Evolutionary conservation across 495 filamentous ascomycete species (phyloP).

Genomic region (Daldinia loculata): DNA sequence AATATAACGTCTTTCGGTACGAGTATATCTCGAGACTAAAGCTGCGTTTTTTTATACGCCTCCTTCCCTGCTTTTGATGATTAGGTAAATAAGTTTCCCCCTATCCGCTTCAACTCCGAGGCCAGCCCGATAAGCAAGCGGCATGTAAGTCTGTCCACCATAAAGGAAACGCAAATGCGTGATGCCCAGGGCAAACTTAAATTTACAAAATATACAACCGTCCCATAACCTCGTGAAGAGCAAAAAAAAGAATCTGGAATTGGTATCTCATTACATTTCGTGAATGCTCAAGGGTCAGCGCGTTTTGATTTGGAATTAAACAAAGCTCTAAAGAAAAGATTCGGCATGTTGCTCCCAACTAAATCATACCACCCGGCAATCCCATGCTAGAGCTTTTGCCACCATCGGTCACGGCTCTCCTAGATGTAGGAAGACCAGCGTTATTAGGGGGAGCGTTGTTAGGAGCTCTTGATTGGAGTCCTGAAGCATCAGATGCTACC

Average conservation of each 20-base stretch:
- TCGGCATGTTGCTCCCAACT: constrained; percentile 18
- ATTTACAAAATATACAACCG: constrained; percentile 44
- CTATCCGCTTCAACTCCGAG: constrained; percentile 44
- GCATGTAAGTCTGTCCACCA: constrained; percentile 27
- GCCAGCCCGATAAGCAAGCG: constrained; percentile 39
- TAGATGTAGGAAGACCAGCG: constrained; percentile 47
- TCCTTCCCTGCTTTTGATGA: constrained; percentile 16
- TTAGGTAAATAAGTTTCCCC: constrained; percentile 26
- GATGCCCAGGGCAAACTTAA: constrained; percentile 35
- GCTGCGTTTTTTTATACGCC: constrained; percentile 15
- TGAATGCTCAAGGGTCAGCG: constrained; percentile 37
- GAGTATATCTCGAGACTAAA: constrained; percentile 9
- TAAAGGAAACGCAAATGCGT: constrained; percentile 38
- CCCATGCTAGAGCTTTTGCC: constrained; percentile 46
- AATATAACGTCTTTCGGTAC: constrained; percentile 3
- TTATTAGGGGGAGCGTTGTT: constrained; percentile 49
- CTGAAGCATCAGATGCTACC: constrained; percentile 57
- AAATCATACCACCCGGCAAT: constrained; percentile 59
- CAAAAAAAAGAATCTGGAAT: constrained; percentile 39
- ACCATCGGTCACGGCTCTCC: constrained; percentile 44
- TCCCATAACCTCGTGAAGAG: constrained; percentile 16
- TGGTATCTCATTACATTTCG: constrained; percentile 49
- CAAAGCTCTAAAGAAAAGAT: constrained; percentile 18
- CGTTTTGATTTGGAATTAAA: constrained; percentile 28
- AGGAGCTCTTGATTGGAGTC: constrained; percentile 51